Percentiles rank a stretch among this genome's conserved stretches.
Conservation (phyloP, 2,329 filamentous ascomycete genomes). For the Phyllosticta paracitricarpa region DNA sequence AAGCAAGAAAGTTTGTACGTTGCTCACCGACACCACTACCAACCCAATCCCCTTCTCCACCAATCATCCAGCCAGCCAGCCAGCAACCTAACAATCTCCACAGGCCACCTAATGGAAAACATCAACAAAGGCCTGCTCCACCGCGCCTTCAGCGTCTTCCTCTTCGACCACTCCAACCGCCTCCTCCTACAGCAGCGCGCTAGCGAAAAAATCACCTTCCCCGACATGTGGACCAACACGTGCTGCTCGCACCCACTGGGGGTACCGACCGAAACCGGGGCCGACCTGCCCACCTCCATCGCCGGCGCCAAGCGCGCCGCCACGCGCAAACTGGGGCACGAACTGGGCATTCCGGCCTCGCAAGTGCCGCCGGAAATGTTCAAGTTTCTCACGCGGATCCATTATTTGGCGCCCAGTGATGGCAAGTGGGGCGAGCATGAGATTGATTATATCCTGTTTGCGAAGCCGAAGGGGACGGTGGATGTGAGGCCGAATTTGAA, state of each 20-base stretch:
- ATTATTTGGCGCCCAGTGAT: slow-evolving; percentile 95
- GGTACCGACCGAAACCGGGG: slow-evolving; percentile 82
- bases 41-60: background rate
- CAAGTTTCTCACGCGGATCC: slow-evolving; percentile 88
- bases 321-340: slow-evolving; percentile 86
- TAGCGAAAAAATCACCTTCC: slow-evolving; percentile 96
- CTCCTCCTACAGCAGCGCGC: slow-evolving; percentile 93
- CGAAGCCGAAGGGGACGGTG: slow-evolving; percentile 68
- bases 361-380: slow-evolving; percentile 90
- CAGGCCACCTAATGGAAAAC: slow-evolving; percentile 97
- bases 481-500: slow-evolving; percentile 74
- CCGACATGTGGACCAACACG: slow-evolving; percentile 99
- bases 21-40: too few relatives aligned
- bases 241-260: slow-evolving; percentile 97
- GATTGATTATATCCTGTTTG: slow-evolving; percentile 98
- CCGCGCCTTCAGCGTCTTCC: slow-evolving; percentile 94
- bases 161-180: slow-evolving; percentile 90
- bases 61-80: too few relatives aligned
- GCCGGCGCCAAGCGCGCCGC: slow-evolving; percentile 84
- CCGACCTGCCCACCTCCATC: slow-evolving; percentile 67
- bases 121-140: slow-evolving; percentile 93
- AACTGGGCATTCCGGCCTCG: slow-evolving; percentile 79
- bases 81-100: background rate
- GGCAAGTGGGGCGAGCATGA: slow-evolving; percentile 99
- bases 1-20: slow-evolving; percentile 97